A percentile compares a stretch with the other conserved stretches of the same genome.
These are phyloP conservation scores for Saccharomycopsis schoenii DNA, from an alignment of 805 yeast species.

Conservation along the genomic window DNA sequence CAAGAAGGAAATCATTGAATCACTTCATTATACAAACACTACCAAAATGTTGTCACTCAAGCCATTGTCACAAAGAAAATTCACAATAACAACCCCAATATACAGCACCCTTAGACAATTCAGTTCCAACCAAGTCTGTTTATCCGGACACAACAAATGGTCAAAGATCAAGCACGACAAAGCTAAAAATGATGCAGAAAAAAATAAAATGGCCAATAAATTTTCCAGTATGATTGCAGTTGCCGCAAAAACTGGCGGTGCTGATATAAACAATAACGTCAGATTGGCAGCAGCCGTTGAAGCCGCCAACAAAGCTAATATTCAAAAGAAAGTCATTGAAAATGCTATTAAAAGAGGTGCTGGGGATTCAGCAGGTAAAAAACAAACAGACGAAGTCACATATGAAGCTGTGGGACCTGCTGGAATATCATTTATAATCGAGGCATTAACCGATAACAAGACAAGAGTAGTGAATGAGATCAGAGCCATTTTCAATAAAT, in stretches of 20 bases:
- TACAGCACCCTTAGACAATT: not conserved
- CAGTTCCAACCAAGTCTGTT: not conserved
- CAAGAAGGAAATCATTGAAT: too few species aligned
- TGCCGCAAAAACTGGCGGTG: constrained; percentile 64
- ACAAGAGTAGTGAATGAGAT: constrained; percentile 70
- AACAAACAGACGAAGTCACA: constrained; percentile 42
- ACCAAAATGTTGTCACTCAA: too few species aligned
- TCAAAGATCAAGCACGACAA: constrained; percentile 89
- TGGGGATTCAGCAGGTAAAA: constrained; percentile 45
- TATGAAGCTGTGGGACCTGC: constrained; percentile 94
- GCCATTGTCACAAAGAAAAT: not conserved
- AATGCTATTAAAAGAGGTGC: constrained; percentile 79
- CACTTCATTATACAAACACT: too few species aligned
- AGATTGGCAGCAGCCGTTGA: constrained; percentile 66
- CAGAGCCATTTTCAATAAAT: constrained; percentile 63
- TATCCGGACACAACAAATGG: constrained; percentile 92
- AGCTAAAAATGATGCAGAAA: constrained; percentile 81
- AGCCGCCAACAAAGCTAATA: constrained; percentile 63
- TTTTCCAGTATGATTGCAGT: constrained; percentile 65
- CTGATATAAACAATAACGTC: constrained; percentile 53
- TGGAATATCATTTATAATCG: constrained; percentile 78
- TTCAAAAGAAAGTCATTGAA: constrained; percentile 78
- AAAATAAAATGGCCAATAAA: constrained; percentile 57
- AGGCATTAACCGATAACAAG: constrained; percentile 83
- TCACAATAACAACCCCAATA: not conserved